phyloP scores from a whole-genome alignment of 345 rosid genomes.

The Eucalyptus rudis region DNA sequence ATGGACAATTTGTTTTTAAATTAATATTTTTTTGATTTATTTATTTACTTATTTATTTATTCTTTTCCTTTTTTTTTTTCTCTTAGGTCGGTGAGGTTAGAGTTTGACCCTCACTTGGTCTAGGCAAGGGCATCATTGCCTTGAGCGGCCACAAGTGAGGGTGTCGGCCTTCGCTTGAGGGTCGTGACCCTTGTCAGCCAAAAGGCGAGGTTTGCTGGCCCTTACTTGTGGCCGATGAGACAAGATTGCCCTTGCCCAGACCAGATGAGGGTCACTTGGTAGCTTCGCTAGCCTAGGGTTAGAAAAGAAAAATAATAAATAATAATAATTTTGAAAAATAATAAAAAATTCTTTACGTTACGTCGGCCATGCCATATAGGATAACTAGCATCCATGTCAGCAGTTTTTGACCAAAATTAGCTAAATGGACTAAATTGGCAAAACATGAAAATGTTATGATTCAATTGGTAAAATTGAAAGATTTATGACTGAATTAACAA shows the following conservation, averaged over 20 bases:
- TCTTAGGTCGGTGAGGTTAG: background rate
- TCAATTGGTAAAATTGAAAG: background rate
- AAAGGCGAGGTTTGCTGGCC: rapidly evolving
- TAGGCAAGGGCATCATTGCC: background rate
- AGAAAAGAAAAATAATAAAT: background rate
- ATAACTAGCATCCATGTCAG: too few relatives aligned
- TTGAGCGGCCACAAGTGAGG: background rate
- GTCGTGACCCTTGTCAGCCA: rapidly evolving
- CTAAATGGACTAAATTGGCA: rapidly evolving
- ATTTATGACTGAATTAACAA: too few relatives aligned
- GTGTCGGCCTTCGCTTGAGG: too few relatives aligned
- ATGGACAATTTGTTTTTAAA: too few relatives aligned
- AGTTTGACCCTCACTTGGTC: rapidly evolving
- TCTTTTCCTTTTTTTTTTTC: too few relatives aligned
- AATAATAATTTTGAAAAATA: background rate
- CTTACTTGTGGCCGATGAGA: too few relatives aligned
- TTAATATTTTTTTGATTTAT: too few relatives aligned
- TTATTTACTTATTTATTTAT: too few relatives aligned
- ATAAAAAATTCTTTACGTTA: too few relatives aligned
- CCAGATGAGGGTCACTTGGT: rapidly evolving
- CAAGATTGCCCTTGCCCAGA: too few relatives aligned
- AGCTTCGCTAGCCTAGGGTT: background rate
- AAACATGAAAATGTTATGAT: background rate
- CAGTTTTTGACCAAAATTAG: too few relatives aligned
- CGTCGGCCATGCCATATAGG: rapidly evolving